Base-by-base conservation (phyloP, 768 basidiomycete genomes). In the Hortiboletus flavorubellus region DNA sequence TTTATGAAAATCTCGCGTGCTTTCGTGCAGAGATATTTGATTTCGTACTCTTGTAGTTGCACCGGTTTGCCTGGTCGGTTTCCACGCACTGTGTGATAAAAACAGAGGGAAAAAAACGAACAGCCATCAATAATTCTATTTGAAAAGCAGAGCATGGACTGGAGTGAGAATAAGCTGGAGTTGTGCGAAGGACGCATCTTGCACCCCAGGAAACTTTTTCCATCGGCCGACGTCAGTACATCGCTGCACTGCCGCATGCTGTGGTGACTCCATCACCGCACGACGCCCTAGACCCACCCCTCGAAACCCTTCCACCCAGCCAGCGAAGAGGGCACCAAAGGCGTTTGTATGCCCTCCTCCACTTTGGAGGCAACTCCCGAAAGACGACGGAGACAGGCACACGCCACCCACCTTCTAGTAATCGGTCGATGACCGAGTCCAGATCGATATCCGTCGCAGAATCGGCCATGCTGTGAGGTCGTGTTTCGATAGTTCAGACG, bases 1-100 rank as follows among this genome's bases (percentile, higher is more conserved):
- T 91, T 92, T 77, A 99, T 98, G 79, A 99, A 98, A 70, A 99
- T 98, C 76, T 99, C 97, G 64, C 96, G 82, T 49, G 95, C 95
- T 80, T 93, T 97, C 70, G 94, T 97, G 79, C 96, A 99, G 61
- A 99, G 83, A 73, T 95, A 93, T 75, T 94, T 96, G 84, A 99
- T 98, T 80, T 99, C 96, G 79, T 95, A 97, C 75, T 99, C 96
- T 71, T 93, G 91, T 62, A 99, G 81, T 71, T 95, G 93, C 46
- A 99, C 96, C 42, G 95, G 93, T 76, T 98, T 98, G 64, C 96
- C 96, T 44, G 96, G 96, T 75, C 97, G 83, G 80, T 98, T 97
- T 57, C 96, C 96, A 71, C 96, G 91, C 63, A 99, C 96, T 97
- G 71, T 97, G 71, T 48, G 55, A 64, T 60, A 59, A 64, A 51